Base-by-base conservation (phyloP, 805 yeast genomes). In the Myxozyma melibiosi region DNA sequence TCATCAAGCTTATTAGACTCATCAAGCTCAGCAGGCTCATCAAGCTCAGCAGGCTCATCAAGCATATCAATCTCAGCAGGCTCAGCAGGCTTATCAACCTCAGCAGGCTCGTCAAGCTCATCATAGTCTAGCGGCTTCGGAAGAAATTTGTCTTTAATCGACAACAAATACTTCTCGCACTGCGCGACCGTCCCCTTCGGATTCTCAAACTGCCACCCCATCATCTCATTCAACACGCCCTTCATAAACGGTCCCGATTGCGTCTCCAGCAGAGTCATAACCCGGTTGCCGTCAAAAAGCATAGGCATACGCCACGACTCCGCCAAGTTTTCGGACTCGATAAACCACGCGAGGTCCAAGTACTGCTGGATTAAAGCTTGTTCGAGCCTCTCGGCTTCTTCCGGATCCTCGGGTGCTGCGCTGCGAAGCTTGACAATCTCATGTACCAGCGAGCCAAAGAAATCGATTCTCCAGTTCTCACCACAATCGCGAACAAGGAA, bases 161-260 rank as follows among this genome's bases (percentile, higher is more conserved):
- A 14, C n/a, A 30, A 13, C 30, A 47, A 39, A 40, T 40, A 80
- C 14, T 73, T 78, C 41, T 84, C 58, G 68, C 90, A 79, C 25
- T 86, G 86, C 1, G 79, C 82, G 48, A 73, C 75, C 0, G 77
- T 69, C 7, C 77, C 78, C 0, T 66, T 68, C 0, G 96, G 96
- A 65, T 90, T 71, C 62, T 85, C 90, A 53, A 91, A 74, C 72
- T 91, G 97, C 90, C 91, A 88, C 18, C 77, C 71, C 31, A 89
- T 70, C 4, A 88, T 77, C 43, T 78, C 71, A 5, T 82, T 81
- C 57, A 82, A 78, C 7, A 84, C 71, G 7, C 71, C 71, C 7
- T 81, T 76, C 79, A 92, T 77, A 97, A 97, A 90, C 4, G 91
- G 90, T 0, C 99, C 99, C 0, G 92, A 88, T 67, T 85, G 86